Evolutionary conservation across 768 basidiomycete genomes (phyloP), one percentile per base, ranked within the genome.

Genomic region (Mycena epipterygia): DNA sequence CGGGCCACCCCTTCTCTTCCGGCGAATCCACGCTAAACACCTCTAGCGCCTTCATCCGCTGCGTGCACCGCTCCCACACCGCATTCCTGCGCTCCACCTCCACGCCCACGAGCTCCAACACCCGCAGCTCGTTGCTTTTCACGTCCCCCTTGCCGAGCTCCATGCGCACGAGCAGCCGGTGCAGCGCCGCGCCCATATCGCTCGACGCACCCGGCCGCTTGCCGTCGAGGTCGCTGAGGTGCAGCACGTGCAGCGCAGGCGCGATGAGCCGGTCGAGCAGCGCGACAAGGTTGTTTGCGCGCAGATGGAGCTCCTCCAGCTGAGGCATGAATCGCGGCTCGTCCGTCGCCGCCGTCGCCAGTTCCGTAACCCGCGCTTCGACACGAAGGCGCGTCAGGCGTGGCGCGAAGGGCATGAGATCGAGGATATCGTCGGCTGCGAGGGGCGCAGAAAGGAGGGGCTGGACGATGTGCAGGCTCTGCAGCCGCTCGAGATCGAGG

Each of bases 211-310:
- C 66, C 1, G 67, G 37, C 3, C 81, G 73, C 46, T 75, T 79
- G 21, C 81, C 83, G 59, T 84, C 82, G 30, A 84, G 73, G 61
- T 83, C 83, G 51, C 79, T 77, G 39, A 85, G 72, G 56, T 70
- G 75, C 25, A 85, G 75, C 12, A 58, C 63, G 21, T 68, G 73
- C 52, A 84, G 76, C 32, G 76, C 62, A 0, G 83, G 84, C 16
- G 79, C 62, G 57, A 81, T 75, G 51, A 84, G 76, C 27, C 74
- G 73, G 39, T 74, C 73, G 61, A 82, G 79, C 12, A 84, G 58
- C 12, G 75, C 62, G 1, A 80, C 76, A 49, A 84, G 59, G 71
- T 81, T 79, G 71, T 84, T 85, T 16, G 78, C 77, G 2, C 81
- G 78, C 30, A 85, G 76, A 6, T 76, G 73, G 21, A 84, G 79